Evolutionary conservation across 1,139 yeast species (phyloP), one percentile per base, ranked within the genome.

Genomic region (Geotrichum klebahnii): DNA sequence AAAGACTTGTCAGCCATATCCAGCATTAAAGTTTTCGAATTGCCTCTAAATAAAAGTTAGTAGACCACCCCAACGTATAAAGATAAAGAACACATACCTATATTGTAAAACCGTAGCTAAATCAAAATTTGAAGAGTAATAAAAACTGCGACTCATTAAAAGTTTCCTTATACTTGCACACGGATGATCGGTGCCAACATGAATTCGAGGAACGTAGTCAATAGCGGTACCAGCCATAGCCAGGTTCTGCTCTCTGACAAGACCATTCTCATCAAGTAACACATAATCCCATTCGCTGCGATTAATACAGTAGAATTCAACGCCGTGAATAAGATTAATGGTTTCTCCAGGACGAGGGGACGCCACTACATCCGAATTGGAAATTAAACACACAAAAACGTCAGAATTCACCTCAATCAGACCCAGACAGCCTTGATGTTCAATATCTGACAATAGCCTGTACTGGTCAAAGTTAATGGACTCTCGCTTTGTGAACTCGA

Each of bases 71-170:
- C 12, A 26, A 35, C 14, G 2, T 8, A 23, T 26, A 6, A 23
- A 17, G 14, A 22, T 26, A 16, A 19, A 28, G 17, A 32, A 28
- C 22, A 49, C 59, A 29, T 57, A 59, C 56, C 70, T 57, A 51
- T 79, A 76, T 66, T 92, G 97, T 55, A 92, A 68, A 12, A 83
- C 74, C 22, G 88, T 83, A 0, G 98, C 92, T 58, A 92, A 70
- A 67, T 94, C 98, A 67, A 89, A 92, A 67, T 89, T 94, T 16
- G 89, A 81, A 41, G 96, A 87, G 68, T 84, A 94, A 67, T 88
- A 92, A 65, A 92, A 94, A 1, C 95, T 85, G 3, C 97, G 97
- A 29, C 84, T 77, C 46, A 40, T 48, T 48, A 94, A 70, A 44
- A 94, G 71, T 64, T 88, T 89, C 58, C 82, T 78, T 55, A 92